A percentile compares a stretch with the other conserved stretches of the same genome.
Conservation (phyloP, 2,329 filamentous ascomycete species). For the Arthrinium puccinioides region DNA sequence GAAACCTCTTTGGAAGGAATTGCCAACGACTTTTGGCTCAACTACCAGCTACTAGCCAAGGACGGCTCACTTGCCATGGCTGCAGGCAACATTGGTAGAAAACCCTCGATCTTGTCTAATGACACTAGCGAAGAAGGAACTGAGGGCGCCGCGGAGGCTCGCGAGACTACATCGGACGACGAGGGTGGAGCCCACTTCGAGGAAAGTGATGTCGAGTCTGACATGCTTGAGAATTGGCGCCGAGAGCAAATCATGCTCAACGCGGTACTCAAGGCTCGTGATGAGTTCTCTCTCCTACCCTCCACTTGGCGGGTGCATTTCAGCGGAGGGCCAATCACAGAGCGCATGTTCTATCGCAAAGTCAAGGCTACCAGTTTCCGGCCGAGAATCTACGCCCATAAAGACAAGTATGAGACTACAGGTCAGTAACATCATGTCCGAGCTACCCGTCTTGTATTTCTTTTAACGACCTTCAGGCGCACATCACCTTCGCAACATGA, state of each 20-base stretch:
- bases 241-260: conserved; percentile 20
- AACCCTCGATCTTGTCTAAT: too few relatives aligned
- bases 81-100: too few relatives aligned
- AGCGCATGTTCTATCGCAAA: conserved; percentile 20
- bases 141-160: too few relatives aligned
- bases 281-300: conserved; percentile 22
- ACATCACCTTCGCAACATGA: background rate
- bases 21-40: too few relatives aligned
- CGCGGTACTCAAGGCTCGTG: conserved; percentile 18
- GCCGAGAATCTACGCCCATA: conserved; percentile 21
- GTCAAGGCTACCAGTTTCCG: conserved; percentile 13
- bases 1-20: too few relatives aligned
- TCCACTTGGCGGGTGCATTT: conserved; percentile 23
- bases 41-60: too few relatives aligned
- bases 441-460: too few relatives aligned
- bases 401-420: conserved; percentile 17
- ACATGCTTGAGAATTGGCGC: conserved; percentile 15
- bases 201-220: conserved; percentile 7
- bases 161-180: too few relatives aligned
- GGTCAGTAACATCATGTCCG: conserved; percentile 12
- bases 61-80: too few relatives aligned
- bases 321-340: conserved; percentile 20
- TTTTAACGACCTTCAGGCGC: conserved; percentile 1
- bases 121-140: too few relatives aligned
- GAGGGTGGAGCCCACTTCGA: background rate